Evolutionary conservation across 352 stramenopile species (phyloP), one percentile per base, ranked within the genome.

Genomic region (Phytophthora aleatoria): DNA sequence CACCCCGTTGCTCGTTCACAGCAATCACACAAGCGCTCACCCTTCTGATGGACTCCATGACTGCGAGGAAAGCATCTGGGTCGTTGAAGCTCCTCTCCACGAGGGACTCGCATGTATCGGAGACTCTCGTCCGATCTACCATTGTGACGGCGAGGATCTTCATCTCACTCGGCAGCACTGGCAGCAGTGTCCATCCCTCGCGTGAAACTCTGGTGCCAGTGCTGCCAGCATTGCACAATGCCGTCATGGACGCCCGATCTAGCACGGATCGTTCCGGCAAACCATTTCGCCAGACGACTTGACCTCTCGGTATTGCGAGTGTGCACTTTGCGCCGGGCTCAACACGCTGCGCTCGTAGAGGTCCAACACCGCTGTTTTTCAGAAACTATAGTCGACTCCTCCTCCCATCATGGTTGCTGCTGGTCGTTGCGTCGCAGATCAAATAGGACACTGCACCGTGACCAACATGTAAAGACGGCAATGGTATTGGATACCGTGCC

Each of bases 301-400:
- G 51, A 55, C 16, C 36, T 33, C 10, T 20, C 38, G 30, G 33
- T 41, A 15, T 49, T 20, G 24, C 35, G 11, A 41, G 33, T 51
- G 33, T 36, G 47, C 11, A 36, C n/a, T 28, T 36, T 68, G 61
- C n/a, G 43, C 35, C 53, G 53, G 43, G 63, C 57, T 71, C 63
- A 71, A 66, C 57, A 67, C 57, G 63, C 63, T 71, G 63, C 41
- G 35, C 20, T 69, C 33, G 49, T 61, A 67, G 39, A 71, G 57
- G 63, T 66, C 63, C 63, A 43, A 64, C 63, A 31, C 63, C 56
- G 50, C 49, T 70, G 62, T 57, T 67, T 65, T 61, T 16, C 31
- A 69, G 48, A 69, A 69, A 54, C 39, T 64, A 20, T 20, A 64
- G 61, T 63, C 53, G 53, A 67, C 43, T 56, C 42, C 42, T 56